Evolutionary conservation across 139 green algal genomes (phyloP).

Genomic region (Pseudopediastrum boryanum): DNA sequence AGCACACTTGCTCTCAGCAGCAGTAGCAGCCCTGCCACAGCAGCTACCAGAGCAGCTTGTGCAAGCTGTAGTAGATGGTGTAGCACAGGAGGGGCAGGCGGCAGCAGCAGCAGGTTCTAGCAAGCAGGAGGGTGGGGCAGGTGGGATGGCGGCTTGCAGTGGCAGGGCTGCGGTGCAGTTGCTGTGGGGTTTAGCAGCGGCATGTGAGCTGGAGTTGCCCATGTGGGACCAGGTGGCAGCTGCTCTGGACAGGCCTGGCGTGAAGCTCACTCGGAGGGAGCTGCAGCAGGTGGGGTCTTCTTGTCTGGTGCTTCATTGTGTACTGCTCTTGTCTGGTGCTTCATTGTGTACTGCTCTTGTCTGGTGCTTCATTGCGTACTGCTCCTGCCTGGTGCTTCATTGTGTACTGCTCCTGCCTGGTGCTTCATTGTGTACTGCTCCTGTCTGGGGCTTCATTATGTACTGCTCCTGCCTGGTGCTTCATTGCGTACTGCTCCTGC

Average conservation of each 20-base stretch:
- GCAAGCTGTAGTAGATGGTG: too few relatives aligned
- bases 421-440: too few relatives aligned
- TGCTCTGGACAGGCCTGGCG: constrained; percentile 11
- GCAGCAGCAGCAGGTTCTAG: too few relatives aligned
- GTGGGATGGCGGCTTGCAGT: not conserved
- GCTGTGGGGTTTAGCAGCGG: constrained; percentile 17
- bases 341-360: not conserved
- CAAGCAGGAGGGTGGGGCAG: not conserved
- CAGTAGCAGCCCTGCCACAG: too few relatives aligned
- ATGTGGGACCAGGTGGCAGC: constrained; percentile 25
- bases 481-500: not conserved
- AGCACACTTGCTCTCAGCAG: too few relatives aligned
- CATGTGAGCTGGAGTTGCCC: not conserved
- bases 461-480: not conserved
- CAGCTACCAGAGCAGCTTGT: too few relatives aligned
- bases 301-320: not conserved
- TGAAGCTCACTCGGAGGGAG: not conserved
- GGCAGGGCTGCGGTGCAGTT: constrained; percentile 7
- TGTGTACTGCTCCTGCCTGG: not conserved
- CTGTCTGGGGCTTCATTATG: not conserved
- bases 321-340: not conserved
- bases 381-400: not conserved
- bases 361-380: not conserved
- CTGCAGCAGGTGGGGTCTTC: constrained; percentile 6
- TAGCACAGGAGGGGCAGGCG: too few relatives aligned